Evolutionary conservation across 495 filamentous ascomycete species (phyloP), one percentile per base, ranked within the genome.

Genomic region (Penicillium psychrofluorescens): DNA sequence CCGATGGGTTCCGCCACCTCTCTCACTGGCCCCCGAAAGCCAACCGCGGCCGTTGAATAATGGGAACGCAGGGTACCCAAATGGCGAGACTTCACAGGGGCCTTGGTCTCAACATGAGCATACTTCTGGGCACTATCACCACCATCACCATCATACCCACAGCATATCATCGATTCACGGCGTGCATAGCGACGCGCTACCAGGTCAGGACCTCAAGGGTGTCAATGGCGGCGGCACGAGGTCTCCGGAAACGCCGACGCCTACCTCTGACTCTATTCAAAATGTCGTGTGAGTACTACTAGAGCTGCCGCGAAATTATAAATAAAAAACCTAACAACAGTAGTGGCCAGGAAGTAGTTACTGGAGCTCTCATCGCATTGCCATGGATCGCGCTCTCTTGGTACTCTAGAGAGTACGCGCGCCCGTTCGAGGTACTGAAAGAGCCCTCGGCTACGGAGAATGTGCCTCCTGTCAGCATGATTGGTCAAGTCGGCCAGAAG

Each of bases 361-460:
- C 58, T 11, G 62, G 66, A 16, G 34, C 61, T 14, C 37, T 70
- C 0, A 50, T 64, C 1, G 54, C 64, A 6, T 43, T 69, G 36
- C 70, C 70, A 11, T 71, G 67, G 70, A 55, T 71, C 32, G 55
- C 52, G 8, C 32, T 70, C 4, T 71, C 67, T 8, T 73, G 70
- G 70, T 70, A 64, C 29, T 54, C 61, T 14, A 53, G 55, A 35
- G 54, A 58, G 15, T 60, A 22, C 22, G 58, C 44, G 51, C 54
- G 13, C 48, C 61, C 40, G 15, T 3, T 6, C 32, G 35, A 11
- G 31, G 22, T 33, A 27, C 12, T 30, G 5, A 33, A 36, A 29
- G 46, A 55, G 10, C 35, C 39, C 5, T 31, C 34, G 11, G 40
- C 36, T 14, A 30, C 50, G 2, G 38, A 9, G 7, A 29, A 40